A percentile compares a stretch with the other conserved stretches of the same genome.
These are phyloP conservation scores for Dittrichia graveolens DNA, from an alignment of 129 eudicot species.

Conservation along the genomic window DNA sequence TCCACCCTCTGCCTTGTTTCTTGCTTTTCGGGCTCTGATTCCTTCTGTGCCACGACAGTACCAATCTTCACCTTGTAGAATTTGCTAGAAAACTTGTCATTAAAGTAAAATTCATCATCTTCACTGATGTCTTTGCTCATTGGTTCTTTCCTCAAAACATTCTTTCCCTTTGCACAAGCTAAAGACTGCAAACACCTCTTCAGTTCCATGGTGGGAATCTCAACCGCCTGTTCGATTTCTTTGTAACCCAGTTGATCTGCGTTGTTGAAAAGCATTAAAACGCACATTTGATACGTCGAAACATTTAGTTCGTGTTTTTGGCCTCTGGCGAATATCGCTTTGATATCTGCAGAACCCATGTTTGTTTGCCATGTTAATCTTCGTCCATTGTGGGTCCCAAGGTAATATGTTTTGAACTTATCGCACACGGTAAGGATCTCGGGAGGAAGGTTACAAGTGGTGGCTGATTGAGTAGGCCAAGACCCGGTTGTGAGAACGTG, in stretches of 20 bases:
- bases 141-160: slow-evolving; percentile 53
- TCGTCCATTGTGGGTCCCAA: slow-evolving; percentile 64
- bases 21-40: slow-evolving; percentile 47
- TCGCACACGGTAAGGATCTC: slow-evolving; percentile 50
- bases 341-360: slow-evolving; percentile 60
- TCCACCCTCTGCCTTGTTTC: slow-evolving; percentile 64
- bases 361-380: slow-evolving; percentile 60
- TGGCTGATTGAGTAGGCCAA: slow-evolving; percentile 56
- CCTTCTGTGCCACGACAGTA: slow-evolving; percentile 57
- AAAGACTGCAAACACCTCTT: slow-evolving; percentile 59
- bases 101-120: slow-evolving; percentile 44
- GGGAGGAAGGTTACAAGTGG: slow-evolving; percentile 55
- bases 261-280: slow-evolving; percentile 56
- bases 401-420: slow-evolving; percentile 54
- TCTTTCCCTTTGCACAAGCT: slow-evolving; percentile 57
- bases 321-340: slow-evolving; percentile 47
- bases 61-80: slow-evolving; percentile 53
- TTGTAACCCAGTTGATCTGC: slow-evolving; percentile 41
- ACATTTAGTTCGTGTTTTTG: slow-evolving; percentile 59
- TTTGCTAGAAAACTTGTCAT: slow-evolving; percentile 42
- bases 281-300: slow-evolving; percentile 62
- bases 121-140: slow-evolving; percentile 54
- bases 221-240: slow-evolving; percentile 60
- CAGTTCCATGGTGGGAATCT: slow-evolving; percentile 48
- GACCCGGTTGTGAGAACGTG: slow-evolving; percentile 61